A percentile compares a stretch with the other conserved stretches of the same genome.
Conservation (phyloP, 2,329 filamentous ascomycete species). For the Cryphonectria nitschkei region DNA sequence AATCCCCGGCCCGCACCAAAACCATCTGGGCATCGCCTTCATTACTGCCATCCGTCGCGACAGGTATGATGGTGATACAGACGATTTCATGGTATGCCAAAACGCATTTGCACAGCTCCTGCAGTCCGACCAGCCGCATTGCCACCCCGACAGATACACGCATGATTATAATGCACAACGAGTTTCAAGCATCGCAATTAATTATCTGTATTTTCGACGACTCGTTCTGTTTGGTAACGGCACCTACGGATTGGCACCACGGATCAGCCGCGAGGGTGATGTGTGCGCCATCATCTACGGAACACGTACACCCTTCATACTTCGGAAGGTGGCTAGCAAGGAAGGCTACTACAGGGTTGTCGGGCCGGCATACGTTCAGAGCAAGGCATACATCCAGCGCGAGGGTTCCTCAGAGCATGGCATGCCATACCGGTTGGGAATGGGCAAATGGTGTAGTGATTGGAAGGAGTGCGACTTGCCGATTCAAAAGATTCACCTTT, state of each 20-base stretch:
- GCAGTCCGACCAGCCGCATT: neutral
- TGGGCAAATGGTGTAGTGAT: too few relatives aligned
- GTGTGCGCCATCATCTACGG: slow-evolving; percentile 16
- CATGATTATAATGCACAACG: neutral
- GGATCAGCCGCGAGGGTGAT: slow-evolving; percentile 1
- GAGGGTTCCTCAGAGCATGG: too few relatives aligned
- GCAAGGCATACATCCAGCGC: neutral
- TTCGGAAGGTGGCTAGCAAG: slow-evolving; percentile 21
- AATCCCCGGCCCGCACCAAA: neutral
- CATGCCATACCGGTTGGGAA: too few relatives aligned
- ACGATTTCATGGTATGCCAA: neutral
- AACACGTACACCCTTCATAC: slow-evolving; percentile 15
- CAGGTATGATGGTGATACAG: neutral
- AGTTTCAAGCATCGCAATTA: neutral
- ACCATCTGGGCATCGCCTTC: neutral
- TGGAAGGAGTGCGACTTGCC: too few relatives aligned
- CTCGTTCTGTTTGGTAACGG: slow-evolving; percentile 25
- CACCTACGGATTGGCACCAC: slow-evolving; percentile 31
- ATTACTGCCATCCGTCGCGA: neutral
- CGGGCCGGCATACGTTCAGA: slow-evolving; percentile 27
- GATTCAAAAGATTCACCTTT: too few relatives aligned
- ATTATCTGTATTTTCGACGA: neutral
- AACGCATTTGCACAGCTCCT: neutral
- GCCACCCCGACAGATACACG: neutral
- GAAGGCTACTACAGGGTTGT: slow-evolving; percentile 44